These are phyloP conservation scores for Globisporangium rhizosaccharum DNA, from an alignment of 352 stramenopile species.

Conservation along the genomic window DNA sequence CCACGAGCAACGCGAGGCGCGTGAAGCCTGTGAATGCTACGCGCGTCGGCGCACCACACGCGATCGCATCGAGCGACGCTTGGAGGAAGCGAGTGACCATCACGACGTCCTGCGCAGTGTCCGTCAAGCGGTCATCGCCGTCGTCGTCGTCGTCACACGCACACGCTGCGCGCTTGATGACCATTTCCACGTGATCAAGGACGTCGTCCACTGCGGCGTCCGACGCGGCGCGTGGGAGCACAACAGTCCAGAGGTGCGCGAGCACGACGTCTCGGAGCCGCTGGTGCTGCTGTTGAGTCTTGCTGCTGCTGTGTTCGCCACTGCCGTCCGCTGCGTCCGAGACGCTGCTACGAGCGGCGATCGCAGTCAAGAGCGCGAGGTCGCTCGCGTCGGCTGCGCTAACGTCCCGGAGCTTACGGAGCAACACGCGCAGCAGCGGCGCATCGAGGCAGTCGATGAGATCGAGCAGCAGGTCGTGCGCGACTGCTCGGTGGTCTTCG, in stretches of 20 bases:
- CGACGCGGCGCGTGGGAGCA: constrained; percentile 13
- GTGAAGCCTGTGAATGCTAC: constrained; percentile 34
- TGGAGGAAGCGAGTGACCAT: constrained; percentile 21
- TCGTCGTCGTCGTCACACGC: not conserved
- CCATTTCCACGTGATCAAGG: constrained; percentile 30
- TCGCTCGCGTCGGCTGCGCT: constrained; percentile 25
- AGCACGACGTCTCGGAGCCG: constrained; percentile 28
- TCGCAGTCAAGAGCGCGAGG: constrained; percentile 24
- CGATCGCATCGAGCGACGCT: constrained; percentile 24
- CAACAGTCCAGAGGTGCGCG: constrained; percentile 34
- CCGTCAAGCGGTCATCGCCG: too few species aligned
- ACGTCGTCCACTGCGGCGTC: constrained; percentile 27
- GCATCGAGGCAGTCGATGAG: constrained; percentile 45
- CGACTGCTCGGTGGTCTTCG: constrained; percentile 31
- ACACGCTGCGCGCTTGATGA: constrained; percentile 11
- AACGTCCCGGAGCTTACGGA: constrained; percentile 19
- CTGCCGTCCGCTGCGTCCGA: too few species aligned
- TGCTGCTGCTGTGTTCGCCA: not conserved
- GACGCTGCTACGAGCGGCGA: constrained; percentile 19
- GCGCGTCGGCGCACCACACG: constrained; percentile 8
- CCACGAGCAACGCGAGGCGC: constrained; percentile 24
- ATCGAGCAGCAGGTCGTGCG: constrained; percentile 50
- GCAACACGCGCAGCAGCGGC: constrained; percentile 26
- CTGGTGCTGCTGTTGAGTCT: not conserved
- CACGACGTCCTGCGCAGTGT: not conserved